These are phyloP conservation scores for Sextonia rubra DNA, from an alignment of 164 flowering plant genomes.

Conservation along the genomic window DNA sequence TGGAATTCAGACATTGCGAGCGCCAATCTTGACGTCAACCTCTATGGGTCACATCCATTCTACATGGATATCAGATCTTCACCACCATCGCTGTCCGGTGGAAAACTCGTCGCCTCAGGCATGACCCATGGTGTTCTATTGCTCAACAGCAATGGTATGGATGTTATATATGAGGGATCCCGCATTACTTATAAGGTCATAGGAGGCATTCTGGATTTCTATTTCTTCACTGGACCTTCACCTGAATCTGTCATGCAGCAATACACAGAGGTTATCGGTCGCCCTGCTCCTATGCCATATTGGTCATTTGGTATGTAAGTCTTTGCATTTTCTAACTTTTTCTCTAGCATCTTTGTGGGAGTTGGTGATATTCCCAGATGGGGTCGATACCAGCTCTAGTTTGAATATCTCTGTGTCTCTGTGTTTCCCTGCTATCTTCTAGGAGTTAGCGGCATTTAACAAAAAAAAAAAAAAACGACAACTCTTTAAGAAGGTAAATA, in stretches of 20 bases:
- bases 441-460: too few species aligned
- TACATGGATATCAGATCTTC: conserved; percentile 60
- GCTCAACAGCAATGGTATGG: conserved; percentile 44
- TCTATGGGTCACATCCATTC: conserved; percentile 87
- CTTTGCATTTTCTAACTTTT: too few species aligned
- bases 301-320: conserved; percentile 36
- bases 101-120: conserved; percentile 15
- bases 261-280: conserved; percentile 34
- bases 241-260: conserved; percentile 29
- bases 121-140: conserved; percentile 48
- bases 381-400: too few species aligned
- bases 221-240: conserved; percentile 33
- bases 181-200: conserved; percentile 28
- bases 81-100: not conserved
- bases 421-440: too few species aligned
- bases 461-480: too few species aligned
- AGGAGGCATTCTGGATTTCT: conserved; percentile 38
- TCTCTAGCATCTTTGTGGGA: too few species aligned
- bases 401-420: too few species aligned
- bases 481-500: too few species aligned
- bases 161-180: conserved; percentile 25
- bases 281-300: conserved; percentile 42
- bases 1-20: conserved; percentile 68
- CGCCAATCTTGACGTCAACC: conserved; percentile 38
- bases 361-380: too few species aligned